phyloP scores from a whole-genome alignment of 805 yeast species.

The Spencermartinsiella europaea region DNA sequence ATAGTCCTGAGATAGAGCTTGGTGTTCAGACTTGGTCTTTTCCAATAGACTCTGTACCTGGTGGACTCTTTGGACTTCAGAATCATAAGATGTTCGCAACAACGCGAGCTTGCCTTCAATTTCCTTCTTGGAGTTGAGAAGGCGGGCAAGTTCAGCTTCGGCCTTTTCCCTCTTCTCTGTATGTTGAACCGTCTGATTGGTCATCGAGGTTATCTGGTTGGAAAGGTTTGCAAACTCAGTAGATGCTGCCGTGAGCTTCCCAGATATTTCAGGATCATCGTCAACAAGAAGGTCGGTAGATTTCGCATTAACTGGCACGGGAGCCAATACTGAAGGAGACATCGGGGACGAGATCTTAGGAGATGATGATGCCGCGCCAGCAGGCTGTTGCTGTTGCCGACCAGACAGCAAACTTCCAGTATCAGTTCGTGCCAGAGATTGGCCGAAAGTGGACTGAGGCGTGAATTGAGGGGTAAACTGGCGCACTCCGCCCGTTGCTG shows the following conservation, averaged over 20 bases:
- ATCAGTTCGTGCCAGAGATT: constrained; percentile 45
- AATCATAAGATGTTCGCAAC: constrained; percentile 66
- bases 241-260: constrained; percentile 70
- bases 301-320: constrained; percentile 28
- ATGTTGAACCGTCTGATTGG: constrained; percentile 65
- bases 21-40: constrained; percentile 61
- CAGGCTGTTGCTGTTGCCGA: constrained; percentile 31
- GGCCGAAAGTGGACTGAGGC: constrained; percentile 86
- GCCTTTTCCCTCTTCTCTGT: constrained; percentile 70
- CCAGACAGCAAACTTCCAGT: constrained; percentile 20
- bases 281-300: constrained; percentile 50
- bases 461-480: constrained; percentile 44
- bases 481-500: constrained; percentile 22
- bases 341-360: constrained; percentile 23
- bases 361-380: constrained; percentile 17
- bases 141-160: constrained; percentile 67
- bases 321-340: constrained; percentile 22
- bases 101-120: constrained; percentile 66
- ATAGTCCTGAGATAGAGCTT: constrained; percentile 63
- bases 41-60: constrained; percentile 60
- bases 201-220: constrained; percentile 74
- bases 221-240: constrained; percentile 83
- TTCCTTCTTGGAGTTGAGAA: constrained; percentile 60
- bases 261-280: constrained; percentile 48
- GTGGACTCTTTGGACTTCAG: constrained; percentile 70